Percentiles rank a stretch among this genome's conserved stretches.
Conservation (phyloP, 2,329 filamentous ascomycete genomes). For the Pseudogymnoascus sp. region DNA sequence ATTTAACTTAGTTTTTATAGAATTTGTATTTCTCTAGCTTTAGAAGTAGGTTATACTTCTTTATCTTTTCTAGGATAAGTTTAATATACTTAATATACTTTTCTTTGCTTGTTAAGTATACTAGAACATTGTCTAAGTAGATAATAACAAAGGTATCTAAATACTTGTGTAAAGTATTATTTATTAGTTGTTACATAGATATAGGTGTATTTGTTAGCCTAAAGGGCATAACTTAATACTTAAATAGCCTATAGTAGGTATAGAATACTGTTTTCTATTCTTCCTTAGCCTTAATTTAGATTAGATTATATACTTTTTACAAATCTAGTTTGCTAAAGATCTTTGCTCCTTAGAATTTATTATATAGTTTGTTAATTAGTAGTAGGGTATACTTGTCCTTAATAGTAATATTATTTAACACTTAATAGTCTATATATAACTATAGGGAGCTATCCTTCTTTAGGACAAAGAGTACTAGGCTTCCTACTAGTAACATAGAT, state of each 20-base stretch:
- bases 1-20: conserved; percentile 14
- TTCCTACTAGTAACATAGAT: conserved; percentile 15
- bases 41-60: background rate
- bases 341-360: conserved; percentile 19
- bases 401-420: conserved; percentile 29
- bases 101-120: conserved; percentile 20
- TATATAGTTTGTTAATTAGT: conserved; percentile 27
- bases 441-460: conserved; percentile 26
- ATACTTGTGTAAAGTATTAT: conserved; percentile 16
- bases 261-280: conserved; percentile 31
- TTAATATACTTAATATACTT: conserved; percentile 13
- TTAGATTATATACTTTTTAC: conserved; percentile 27
- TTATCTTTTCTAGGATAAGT: conserved; percentile 11
- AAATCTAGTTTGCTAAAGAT: conserved; percentile 29
- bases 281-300: conserved; percentile 27
- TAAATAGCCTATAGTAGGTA: conserved; percentile 27
- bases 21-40: conserved; percentile 17
- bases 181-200: conserved; percentile 26
- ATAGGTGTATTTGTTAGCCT: conserved; percentile 15
- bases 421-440: conserved; percentile 31
- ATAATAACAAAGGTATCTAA: conserved; percentile 14
- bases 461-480: conserved; percentile 27
- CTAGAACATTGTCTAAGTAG: conserved; percentile 28
- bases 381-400: conserved; percentile 29
- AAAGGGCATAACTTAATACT: conserved; percentile 30